These are phyloP conservation scores for Eutrema yunnanense DNA, from an alignment of 345 rosid species.

Conservation along the genomic window DNA sequence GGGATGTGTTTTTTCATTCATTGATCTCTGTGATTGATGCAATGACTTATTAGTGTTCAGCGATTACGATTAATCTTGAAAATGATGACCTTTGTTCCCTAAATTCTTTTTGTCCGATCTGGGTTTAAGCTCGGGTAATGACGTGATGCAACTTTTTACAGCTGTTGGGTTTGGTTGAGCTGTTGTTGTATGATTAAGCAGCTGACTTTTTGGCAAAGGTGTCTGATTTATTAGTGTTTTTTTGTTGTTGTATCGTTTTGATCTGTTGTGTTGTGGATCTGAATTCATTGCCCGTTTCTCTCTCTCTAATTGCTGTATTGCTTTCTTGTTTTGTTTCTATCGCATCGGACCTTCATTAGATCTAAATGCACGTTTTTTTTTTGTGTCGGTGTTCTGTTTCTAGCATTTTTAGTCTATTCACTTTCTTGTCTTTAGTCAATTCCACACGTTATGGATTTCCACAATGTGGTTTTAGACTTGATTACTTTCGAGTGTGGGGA, in stretches of 20 bases:
- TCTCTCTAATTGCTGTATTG: neutral
- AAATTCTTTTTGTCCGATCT: constrained; percentile 14
- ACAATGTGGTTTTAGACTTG: neutral
- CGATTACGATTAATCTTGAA: neutral
- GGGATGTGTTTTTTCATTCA: no score
- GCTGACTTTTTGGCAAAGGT: neutral
- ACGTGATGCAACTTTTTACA: neutral
- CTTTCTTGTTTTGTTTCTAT: neutral
- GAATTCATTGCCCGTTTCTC: neutral
- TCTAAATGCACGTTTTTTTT: neutral
- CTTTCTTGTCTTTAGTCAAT: neutral
- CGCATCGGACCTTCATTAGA: neutral
- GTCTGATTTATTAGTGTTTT: neutral
- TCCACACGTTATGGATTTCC: neutral
- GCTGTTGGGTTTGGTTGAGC: neutral
- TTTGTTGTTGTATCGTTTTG: neutral
- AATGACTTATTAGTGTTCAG: neutral
- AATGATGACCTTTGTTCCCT: neutral
- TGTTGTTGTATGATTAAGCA: neutral
- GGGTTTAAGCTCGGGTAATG: constrained; percentile 10
- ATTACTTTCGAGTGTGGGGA: neutral
- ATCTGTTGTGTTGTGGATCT: constrained; percentile 13
- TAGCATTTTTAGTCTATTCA: neutral
- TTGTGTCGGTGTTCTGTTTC: neutral
- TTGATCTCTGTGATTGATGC: neutral